Evolutionary conservation across 2,329 filamentous ascomycete species (phyloP).

Genomic region (Bisporella sp.): DNA sequence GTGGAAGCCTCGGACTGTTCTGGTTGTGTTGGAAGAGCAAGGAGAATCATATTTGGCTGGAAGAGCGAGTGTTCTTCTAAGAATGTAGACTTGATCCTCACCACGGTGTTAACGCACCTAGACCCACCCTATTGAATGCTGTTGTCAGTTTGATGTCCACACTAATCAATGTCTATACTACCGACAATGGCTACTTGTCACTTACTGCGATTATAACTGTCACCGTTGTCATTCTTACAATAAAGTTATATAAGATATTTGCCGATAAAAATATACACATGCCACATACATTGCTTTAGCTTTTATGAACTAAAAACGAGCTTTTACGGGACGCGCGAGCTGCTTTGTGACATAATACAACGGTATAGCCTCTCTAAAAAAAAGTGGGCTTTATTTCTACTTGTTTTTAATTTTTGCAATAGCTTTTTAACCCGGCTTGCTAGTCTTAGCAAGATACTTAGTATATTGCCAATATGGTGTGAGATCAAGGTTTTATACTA

Average conservation of each 20-base stretch:
- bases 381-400: no score
- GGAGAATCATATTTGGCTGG: conserved; percentile 9
- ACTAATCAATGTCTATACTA: conserved; percentile 9
- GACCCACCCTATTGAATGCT: conserved; percentile 7
- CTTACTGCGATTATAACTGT: conserved; percentile 3
- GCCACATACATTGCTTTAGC: no score
- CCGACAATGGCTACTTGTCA: conserved; percentile 4
- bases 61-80: conserved; percentile 8
- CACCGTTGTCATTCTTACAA: background rate
- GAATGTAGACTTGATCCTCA: background rate
- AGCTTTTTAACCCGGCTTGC: no score
- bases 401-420: no score
- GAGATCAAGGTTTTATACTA: no score
- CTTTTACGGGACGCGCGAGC: no score
- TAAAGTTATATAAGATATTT: background rate
- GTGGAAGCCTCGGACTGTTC: conserved; percentile 4
- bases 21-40: conserved; percentile 4
- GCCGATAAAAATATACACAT: no score
- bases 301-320: no score
- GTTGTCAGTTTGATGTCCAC: conserved; percentile 4
- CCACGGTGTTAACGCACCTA: conserved; percentile 3
- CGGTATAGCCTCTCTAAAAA: no score
- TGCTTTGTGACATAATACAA: no score
- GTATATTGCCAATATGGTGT: no score
- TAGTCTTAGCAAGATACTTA: no score